Evolutionary conservation across 1,284 basidiomycete species (phyloP).

Genomic region (Tylopilus sp.): DNA sequence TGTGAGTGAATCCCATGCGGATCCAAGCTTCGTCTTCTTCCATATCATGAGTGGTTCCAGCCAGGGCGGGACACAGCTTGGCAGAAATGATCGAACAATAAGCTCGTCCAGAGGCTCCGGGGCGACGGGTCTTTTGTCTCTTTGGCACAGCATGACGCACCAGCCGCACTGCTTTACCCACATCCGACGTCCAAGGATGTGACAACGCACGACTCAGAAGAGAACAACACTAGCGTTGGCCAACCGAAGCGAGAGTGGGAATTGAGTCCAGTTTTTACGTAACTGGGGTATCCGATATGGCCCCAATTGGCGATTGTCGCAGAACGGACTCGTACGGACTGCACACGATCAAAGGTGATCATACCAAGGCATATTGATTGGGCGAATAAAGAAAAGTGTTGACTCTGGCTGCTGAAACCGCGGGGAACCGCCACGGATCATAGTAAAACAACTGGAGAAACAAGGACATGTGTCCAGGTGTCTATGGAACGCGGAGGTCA

Average conservation of each 20-base stretch:
- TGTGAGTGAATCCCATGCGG: constrained; percentile 20
- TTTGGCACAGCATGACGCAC: not conserved
- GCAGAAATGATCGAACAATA: not conserved
- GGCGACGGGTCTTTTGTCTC: not conserved
- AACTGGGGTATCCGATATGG: constrained; percentile 5
- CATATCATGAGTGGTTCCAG: constrained; percentile 11
- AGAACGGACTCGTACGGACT: constrained; percentile 2
- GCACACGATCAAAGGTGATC: constrained; percentile 3
- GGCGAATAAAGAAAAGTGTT: not conserved
- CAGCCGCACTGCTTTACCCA: not conserved
- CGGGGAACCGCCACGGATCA: constrained; percentile 3
- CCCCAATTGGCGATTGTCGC: too few species aligned
- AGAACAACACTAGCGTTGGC: constrained; percentile 1
- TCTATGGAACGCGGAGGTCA: not conserved
- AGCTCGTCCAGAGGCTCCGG: not conserved
- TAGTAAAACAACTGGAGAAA: constrained; percentile 11
- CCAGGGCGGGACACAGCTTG: not conserved
- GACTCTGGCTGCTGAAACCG: constrained; percentile 2
- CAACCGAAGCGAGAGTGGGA: not conserved
- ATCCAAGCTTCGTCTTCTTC: constrained; percentile 26
- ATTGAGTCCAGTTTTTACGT: not conserved
- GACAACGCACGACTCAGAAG: constrained; percentile 1
- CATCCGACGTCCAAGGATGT: not conserved
- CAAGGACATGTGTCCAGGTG: constrained; percentile 7
- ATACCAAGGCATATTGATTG: not conserved